Evolutionary conservation across 2,329 filamentous ascomycete species (phyloP), one percentile per base, ranked within the genome.

Genomic region (Fusarium illudens): DNA sequence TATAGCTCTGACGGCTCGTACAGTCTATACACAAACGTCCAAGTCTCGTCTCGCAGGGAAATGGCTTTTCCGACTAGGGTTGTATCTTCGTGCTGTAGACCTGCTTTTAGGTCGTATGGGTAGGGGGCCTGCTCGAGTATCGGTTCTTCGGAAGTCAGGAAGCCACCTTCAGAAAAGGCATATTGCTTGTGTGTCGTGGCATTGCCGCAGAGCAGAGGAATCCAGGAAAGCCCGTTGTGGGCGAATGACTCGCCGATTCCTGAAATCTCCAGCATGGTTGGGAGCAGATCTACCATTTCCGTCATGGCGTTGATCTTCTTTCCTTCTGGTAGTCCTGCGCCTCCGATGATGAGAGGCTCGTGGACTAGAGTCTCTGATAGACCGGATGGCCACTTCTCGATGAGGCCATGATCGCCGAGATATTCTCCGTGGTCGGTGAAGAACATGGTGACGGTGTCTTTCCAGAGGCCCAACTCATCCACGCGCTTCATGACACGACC

Each of bases 331-430:
- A 84, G 58, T 0, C 80, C 81, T 0, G 73, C 80, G 1, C 81
- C 81, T 1, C 76, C 82, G 15, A 84, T 75, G 20, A 84, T 79
- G 1, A 84, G 72, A 0, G 82, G 83, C 52, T 83, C 80, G 15
- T 80, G 80, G 0, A 79, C 75, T 1, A 84, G 75, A 1, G 76
- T 75, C 30, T 83, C 79, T 0, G 78, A 82, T 0, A 83, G 65
- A 3, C 79, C 82, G 0, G 79, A 82, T 0, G 81, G 82, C 81
- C 82, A 84, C 59, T 84, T 84, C 68, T 84, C 82, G 20, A 85
- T 81, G 12, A 84, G 70, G 0, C 82, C 82, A 54, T 83, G 76
- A 53, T 84, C 82, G 12, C 82, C 82, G 0, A 84, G 77, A 52
- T 81, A 84, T 54, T 84, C 81, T 4, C 82, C 82, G 59, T 82